Percentiles rank a stretch among this genome's conserved stretches.
Conservation (phyloP, 495 filamentous ascomycete species). For the Penicillium ochrochloron region DNA sequence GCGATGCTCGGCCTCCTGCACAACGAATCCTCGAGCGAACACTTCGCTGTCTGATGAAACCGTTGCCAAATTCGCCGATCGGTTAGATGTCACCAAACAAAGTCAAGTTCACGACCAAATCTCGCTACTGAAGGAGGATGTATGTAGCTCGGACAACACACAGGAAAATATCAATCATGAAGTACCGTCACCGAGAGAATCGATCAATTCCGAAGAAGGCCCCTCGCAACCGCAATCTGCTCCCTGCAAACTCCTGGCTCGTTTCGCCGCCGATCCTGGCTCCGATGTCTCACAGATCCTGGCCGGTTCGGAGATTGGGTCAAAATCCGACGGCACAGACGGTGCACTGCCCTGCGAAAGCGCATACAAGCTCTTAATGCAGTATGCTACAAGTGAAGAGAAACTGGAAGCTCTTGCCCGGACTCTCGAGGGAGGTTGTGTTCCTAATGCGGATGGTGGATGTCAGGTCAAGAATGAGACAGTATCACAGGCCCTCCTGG, state of each 20-base stretch:
- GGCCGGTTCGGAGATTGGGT: not conserved
- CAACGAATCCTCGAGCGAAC: not conserved
- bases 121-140: not conserved
- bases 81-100: not conserved
- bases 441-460: not conserved
- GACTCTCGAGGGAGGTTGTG: not conserved
- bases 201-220: too few species aligned
- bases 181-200: not conserved
- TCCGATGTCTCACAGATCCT: not conserved
- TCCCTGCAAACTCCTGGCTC: constrained; percentile 1
- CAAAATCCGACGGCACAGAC: not conserved
- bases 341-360: not conserved
- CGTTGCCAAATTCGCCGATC: not conserved
- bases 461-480: constrained; percentile 7
- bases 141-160: not conserved
- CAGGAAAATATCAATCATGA: not conserved
- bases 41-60: not conserved
- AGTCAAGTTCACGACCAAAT: not conserved
- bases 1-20: not conserved
- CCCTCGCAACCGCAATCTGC: not conserved
- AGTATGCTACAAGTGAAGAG: constrained; percentile 8
- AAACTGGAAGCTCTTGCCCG: constrained; percentile 2
- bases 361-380: constrained; percentile 5
- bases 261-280: not conserved
- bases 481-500: not conserved